Base-by-base conservation (phyloP, 345 rosid species). In the Schrenkiella parvula region DNA sequence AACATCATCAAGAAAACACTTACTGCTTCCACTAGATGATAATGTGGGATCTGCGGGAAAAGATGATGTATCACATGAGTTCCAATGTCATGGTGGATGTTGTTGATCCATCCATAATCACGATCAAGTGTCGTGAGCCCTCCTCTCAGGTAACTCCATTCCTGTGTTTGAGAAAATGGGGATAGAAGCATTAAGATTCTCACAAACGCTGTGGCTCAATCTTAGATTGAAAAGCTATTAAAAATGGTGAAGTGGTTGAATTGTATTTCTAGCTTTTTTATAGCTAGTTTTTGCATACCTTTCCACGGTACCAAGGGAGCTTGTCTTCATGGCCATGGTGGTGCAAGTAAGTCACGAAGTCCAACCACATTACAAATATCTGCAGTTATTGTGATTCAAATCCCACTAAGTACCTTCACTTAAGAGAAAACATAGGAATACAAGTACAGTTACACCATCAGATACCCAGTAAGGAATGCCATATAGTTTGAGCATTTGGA, bases 41-140 rank as follows among this genome's bases (percentile, higher is more conserved):
- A 92, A 74, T 92, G 98, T 22, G 98, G 98, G 81, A 92, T 92
- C 74, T 92, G 98, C 3, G 98, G 97, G 84, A 92, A 92, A 61
- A 90, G 89, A 62, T 92, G 97, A 70, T 92, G 98, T 43, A 92
- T 78, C 35, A 92, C 98, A 82, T 92, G 98, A 19, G 97, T 92
- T 47, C 98, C 98, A 23, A 92, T 92, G 55, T 92, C 98, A 42
- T 92, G 98, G 80, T 92, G 98, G 80, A 92, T 85, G 86, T 86
- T 87, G 68, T 92, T 92, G 78, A 92, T 81, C 82, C 83, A 64
- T 69, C 98, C 98, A 18, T 90, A 91, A 55, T 91, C 96, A 6
- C 96, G 82, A 55, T 91, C 97, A 29, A 91, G 72, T 4, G 96
- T 91, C 18, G 96, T 91, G 2, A 91, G 89, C 53, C 97, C 96